Percentiles rank a stretch among this genome's conserved stretches.
Evolutionary conservation across 208 protist genomes (phyloP).

Genomic region (Crithidia thermophila): DNA sequence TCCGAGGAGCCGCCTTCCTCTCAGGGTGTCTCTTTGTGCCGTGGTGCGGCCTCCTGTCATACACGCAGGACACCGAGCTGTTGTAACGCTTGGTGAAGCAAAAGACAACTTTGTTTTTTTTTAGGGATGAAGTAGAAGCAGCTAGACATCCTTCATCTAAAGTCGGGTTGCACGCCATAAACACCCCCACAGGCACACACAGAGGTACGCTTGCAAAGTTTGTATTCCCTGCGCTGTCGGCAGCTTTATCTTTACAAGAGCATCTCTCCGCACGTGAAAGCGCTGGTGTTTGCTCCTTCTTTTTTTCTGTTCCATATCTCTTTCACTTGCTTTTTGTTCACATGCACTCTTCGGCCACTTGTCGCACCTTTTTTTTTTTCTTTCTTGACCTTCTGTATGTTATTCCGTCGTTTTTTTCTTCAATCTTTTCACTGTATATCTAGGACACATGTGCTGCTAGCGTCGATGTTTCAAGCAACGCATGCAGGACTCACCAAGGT

Average conservation of each 20-base stretch:
- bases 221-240: too few species aligned
- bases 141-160: too few species aligned
- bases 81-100: conserved; percentile 19
- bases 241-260: too few species aligned
- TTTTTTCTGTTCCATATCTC: not conserved
- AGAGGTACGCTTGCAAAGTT: not conserved
- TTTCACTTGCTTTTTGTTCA: conserved; percentile 4
- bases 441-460: too few species aligned
- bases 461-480: too few species aligned
- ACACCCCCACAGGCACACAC: too few species aligned
- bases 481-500: too few species aligned
- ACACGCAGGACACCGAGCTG: conserved; percentile 48
- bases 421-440: too few species aligned
- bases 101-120: not conserved
- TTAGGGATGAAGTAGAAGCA: too few species aligned
- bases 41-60: conserved; percentile 57
- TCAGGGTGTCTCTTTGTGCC: conserved; percentile 42
- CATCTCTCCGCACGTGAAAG: not conserved
- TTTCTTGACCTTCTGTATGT: not conserved
- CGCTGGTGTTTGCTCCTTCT: not conserved
- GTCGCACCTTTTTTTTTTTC: conserved; percentile 1
- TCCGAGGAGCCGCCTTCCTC: conserved; percentile 25
- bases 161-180: too few species aligned
- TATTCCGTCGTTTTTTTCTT: not conserved
- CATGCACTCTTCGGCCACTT: conserved; percentile 2